phyloP scores from a whole-genome alignment of 176 grass and related monocot genomes.

The Poa annua region DNA sequence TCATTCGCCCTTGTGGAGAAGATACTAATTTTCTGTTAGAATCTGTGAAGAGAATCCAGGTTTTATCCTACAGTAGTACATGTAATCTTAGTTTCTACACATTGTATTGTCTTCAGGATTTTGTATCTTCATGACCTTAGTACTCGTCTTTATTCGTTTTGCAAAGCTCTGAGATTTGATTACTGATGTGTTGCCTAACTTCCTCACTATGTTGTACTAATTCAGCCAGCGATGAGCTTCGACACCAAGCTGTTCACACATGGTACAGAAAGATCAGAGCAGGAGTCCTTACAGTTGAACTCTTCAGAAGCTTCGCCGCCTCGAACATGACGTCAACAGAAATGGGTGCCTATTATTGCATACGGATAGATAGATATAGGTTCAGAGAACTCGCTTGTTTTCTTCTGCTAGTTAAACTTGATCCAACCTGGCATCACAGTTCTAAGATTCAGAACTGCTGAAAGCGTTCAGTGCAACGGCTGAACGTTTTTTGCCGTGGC shows the following conservation, averaged over 20 bases:
- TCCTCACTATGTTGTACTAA: background rate
- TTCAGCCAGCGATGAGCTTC: background rate
- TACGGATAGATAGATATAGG: background rate
- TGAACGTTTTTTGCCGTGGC: background rate
- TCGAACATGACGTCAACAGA: background rate
- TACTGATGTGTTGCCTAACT: background rate
- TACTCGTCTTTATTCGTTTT: background rate
- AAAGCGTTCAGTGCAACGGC: background rate
- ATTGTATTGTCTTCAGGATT: background rate
- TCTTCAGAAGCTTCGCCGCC: background rate
- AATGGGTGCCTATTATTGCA: background rate
- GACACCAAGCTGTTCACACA: background rate
- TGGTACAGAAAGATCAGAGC: slow-evolving; percentile 2
- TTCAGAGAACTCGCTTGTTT: background rate
- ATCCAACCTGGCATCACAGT: background rate
- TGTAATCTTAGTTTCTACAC: background rate
- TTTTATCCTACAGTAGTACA: background rate
- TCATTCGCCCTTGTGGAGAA: background rate
- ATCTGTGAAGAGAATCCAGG: background rate
- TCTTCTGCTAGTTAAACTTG: slow-evolving; percentile 18
- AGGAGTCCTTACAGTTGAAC: background rate
- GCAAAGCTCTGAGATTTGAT: background rate
- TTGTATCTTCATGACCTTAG: background rate
- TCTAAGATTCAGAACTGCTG: background rate
- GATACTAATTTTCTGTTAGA: slow-evolving; percentile 1